phyloP scores from a whole-genome alignment of 352 stramenopile species.

The Phytophthora quininea region DNA sequence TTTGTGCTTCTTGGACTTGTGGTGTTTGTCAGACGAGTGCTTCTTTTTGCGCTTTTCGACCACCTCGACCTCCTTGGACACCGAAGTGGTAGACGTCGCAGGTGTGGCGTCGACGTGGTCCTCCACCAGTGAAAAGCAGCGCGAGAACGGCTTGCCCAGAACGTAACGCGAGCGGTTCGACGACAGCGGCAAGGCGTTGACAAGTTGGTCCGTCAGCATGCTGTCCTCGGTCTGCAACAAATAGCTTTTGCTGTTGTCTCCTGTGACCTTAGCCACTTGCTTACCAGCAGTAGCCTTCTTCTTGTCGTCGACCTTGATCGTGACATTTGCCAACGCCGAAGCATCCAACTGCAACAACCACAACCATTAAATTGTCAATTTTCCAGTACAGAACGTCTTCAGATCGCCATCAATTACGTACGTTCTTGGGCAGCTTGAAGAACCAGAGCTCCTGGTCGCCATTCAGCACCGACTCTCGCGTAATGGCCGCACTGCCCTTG shows the following conservation, averaged over 20 bases:
- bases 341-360: constrained; percentile 58
- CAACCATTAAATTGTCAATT: constrained; percentile 16
- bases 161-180: constrained; percentile 65
- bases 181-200: constrained; percentile 72
- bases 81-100: constrained; percentile 3
- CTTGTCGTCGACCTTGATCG: constrained; percentile 58
- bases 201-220: constrained; percentile 74
- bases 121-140: constrained; percentile 76
- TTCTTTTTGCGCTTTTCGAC: constrained; percentile 45
- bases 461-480: constrained; percentile 62
- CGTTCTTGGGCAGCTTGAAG: constrained; percentile 84
- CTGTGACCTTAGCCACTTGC: constrained; percentile 48
- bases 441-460: constrained; percentile 89
- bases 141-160: constrained; percentile 75
- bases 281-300: constrained; percentile 38
- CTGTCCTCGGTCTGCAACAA: constrained; percentile 61
- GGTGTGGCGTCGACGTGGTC: constrained; percentile 31
- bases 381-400: not conserved
- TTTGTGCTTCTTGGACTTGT: constrained; percentile 67
- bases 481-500: constrained; percentile 60
- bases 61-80: constrained; percentile 16
- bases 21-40: constrained; percentile 33
- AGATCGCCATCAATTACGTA: constrained; percentile 35
- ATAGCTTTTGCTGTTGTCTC: constrained; percentile 53
- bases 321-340: constrained; percentile 69